Evolutionary conservation across 768 basidiomycete species (phyloP).

Genomic region (Kwoniella dendrophila): DNA sequence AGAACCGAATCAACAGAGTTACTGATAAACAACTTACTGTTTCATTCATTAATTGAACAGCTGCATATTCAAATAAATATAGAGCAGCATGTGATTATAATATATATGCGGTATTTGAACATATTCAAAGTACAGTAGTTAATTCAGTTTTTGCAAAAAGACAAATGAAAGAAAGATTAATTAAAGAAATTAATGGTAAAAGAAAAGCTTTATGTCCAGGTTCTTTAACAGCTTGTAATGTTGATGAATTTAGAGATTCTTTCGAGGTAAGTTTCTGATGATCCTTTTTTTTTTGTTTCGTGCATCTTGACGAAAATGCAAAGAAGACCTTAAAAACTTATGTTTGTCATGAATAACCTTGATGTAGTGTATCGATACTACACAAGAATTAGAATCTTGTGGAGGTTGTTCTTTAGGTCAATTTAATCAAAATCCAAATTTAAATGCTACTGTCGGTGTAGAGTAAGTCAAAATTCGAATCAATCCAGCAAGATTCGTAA

Average conservation of each 20-base stretch:
- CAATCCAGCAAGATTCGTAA: neutral
- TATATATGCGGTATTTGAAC: neutral
- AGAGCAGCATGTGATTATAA: neutral
- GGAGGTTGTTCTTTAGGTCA: slow-evolving; percentile 8
- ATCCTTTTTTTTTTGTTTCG: too few relatives aligned
- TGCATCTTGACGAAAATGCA: too few relatives aligned
- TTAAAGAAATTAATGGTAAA: neutral
- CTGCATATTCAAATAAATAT: neutral
- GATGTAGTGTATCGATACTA: slow-evolving; percentile 16
- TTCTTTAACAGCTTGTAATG: neutral
- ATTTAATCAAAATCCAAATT: slow-evolving; percentile 1
- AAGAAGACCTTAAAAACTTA: neutral
- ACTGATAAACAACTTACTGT: too few relatives aligned
- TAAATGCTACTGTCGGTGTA: neutral
- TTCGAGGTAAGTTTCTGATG: slow-evolving; percentile 12
- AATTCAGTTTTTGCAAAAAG: slow-evolving; percentile 12
- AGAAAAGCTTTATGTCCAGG: slow-evolving; percentile 9
- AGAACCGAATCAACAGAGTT: neutral
- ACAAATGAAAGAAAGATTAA: slow-evolving; percentile 12
- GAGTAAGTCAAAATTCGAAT: neutral
- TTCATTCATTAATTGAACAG: too few relatives aligned
- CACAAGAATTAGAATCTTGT: slow-evolving; percentile 10
- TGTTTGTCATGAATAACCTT: neutral
- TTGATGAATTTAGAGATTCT: slow-evolving; percentile 1
- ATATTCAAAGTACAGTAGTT: neutral